These are phyloP conservation scores for Musa balbisiana DNA, from an alignment of 202 grass and related monocot species.

Conservation along the genomic window DNA sequence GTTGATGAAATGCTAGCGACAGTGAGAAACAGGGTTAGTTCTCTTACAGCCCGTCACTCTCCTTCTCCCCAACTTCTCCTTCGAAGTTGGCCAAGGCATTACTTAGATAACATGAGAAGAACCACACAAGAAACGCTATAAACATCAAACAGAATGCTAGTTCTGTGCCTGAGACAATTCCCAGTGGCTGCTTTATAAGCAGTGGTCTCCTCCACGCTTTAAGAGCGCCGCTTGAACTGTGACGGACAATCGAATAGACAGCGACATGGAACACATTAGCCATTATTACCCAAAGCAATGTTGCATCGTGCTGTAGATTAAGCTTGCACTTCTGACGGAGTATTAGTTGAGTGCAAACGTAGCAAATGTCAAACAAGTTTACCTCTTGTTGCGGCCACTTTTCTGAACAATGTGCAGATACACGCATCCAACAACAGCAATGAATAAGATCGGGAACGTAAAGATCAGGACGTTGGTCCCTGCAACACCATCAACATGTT, in stretches of 20 bases:
- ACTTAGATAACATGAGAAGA: constrained; percentile 18
- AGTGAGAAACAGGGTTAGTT: background rate
- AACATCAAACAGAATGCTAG: constrained; percentile 39
- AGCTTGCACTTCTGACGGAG: too few species aligned
- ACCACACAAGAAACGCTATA: constrained; percentile 41
- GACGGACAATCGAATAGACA: too few species aligned
- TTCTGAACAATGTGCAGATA: constrained; percentile 36
- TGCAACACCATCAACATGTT: background rate
- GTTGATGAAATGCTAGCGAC: too few species aligned
- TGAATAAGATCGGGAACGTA: constrained; percentile 31
- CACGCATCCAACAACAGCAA: constrained; percentile 36
- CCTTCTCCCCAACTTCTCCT: background rate
- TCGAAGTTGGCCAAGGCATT: constrained; percentile 17
- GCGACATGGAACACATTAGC: too few species aligned
- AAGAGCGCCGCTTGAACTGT: background rate
- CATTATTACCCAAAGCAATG: too few species aligned
- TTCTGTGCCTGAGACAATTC: constrained; percentile 40
- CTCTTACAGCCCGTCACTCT: constrained; percentile 22
- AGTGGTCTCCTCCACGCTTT: constrained; percentile 38
- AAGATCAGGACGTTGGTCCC: constrained; percentile 29
- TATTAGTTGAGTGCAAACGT: too few species aligned
- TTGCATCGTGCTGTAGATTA: too few species aligned
- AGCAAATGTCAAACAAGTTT: too few species aligned
- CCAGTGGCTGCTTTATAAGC: constrained; percentile 41
- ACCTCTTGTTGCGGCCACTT: background rate